phyloP scores from a whole-genome alignment of 108 stramenopile genomes.

The Cyclostephanos tholiformis region DNA sequence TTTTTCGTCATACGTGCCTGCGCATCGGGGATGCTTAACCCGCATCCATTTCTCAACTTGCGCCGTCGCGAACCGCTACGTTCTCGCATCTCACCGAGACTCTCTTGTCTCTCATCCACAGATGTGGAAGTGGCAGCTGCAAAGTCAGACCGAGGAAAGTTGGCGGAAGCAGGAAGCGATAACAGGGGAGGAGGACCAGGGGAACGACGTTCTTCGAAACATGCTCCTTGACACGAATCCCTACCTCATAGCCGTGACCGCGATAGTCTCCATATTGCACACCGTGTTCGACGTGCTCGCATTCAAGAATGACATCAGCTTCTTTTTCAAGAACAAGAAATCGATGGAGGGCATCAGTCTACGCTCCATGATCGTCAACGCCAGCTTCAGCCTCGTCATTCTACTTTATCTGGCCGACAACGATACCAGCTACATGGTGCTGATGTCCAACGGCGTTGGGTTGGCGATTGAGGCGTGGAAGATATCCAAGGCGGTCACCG shows the following conservation, averaged over 20 bases:
- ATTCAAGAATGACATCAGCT: slow-evolving; percentile 85
- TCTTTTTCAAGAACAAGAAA: slow-evolving; percentile 83
- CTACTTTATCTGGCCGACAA: slow-evolving; percentile 81
- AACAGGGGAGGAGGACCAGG: slow-evolving; percentile 57
- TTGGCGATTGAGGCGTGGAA: slow-evolving; percentile 82
- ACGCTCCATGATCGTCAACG: slow-evolving; percentile 71
- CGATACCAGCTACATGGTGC: slow-evolving; percentile 78
- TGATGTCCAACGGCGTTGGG: slow-evolving; percentile 68
- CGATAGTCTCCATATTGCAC: slow-evolving; percentile 71
- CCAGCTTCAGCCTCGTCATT: slow-evolving; percentile 75
- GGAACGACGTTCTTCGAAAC: slow-evolving; percentile 52
- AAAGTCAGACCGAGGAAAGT: slow-evolving; percentile 59
- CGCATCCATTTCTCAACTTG: no score
- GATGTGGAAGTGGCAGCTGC: slow-evolving; percentile 77
- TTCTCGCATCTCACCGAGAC: not conserved
- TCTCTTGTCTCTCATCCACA: not conserved
- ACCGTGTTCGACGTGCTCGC: slow-evolving; percentile 83
- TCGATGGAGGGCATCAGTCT: slow-evolving; percentile 76
- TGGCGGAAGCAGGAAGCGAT: slow-evolving; percentile 58
- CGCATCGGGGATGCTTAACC: not conserved
- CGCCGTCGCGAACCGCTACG: not conserved
- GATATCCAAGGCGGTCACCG: slow-evolving; percentile 58
- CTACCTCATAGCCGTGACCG: slow-evolving; percentile 59
- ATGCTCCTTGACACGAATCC: slow-evolving; percentile 74
- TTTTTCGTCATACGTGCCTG: not conserved